phyloP scores from a whole-genome alignment of 2,329 filamentous ascomycete species.

The Aspergillus hortae region DNA sequence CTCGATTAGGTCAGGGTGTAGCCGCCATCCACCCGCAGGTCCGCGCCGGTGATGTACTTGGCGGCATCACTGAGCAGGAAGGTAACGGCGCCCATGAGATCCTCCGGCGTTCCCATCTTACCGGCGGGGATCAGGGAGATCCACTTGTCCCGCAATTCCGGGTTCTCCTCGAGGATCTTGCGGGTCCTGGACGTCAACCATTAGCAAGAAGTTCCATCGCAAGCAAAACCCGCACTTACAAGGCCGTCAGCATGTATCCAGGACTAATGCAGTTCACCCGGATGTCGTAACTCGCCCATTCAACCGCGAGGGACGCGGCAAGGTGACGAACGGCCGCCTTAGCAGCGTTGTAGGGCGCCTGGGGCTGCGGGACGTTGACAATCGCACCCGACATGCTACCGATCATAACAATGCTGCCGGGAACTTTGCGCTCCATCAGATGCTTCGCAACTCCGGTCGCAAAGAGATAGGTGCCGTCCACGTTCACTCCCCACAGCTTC shows the following conservation, averaged over 20 bases:
- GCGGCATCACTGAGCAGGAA: constrained; percentile 80
- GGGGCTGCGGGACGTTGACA: constrained; percentile 92
- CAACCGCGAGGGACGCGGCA: constrained; percentile 81
- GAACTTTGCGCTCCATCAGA: constrained; percentile 73
- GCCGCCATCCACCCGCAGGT: constrained; percentile 81
- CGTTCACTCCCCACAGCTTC: constrained; percentile 92
- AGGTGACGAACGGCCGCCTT: constrained; percentile 91
- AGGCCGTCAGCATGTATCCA: constrained; percentile 91
- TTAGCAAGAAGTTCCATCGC: constrained; percentile 2
- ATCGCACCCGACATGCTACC: constrained; percentile 92
- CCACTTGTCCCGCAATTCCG: constrained; percentile 86
- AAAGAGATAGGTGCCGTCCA: constrained; percentile 88
- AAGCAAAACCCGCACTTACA: constrained; percentile 57
- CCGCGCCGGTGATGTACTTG: constrained; percentile 69
- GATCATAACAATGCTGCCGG: constrained; percentile 88
- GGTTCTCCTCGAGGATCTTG: constrained; percentile 92
- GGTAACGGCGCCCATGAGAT: constrained; percentile 88
- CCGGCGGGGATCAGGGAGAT: constrained; percentile 86
- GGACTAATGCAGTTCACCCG: constrained; percentile 94
- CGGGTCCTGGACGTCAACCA: constrained; percentile 60
- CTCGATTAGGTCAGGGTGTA: constrained; percentile 70
- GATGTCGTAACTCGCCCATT: constrained; percentile 86
- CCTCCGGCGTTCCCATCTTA: constrained; percentile 87
- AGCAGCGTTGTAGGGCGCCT: constrained; percentile 86
- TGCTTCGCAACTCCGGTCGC: constrained; percentile 81